These are phyloP conservation scores for Phytopythium litorale DNA, from an alignment of 352 stramenopile species.

Conservation along the genomic window DNA sequence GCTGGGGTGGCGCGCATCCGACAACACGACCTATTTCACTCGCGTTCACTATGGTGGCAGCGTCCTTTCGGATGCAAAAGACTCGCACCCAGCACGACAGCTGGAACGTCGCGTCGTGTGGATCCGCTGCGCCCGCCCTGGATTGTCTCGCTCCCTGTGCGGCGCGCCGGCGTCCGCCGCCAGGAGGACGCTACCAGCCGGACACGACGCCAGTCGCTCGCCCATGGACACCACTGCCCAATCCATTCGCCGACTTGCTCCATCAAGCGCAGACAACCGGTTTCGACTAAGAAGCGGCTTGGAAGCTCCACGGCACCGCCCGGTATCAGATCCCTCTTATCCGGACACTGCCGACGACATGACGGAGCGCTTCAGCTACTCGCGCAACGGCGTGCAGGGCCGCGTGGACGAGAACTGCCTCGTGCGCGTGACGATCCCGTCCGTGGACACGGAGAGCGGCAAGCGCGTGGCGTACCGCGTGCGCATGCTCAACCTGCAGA, in stretches of 20 bases:
- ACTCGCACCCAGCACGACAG: neutral
- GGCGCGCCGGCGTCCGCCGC: neutral
- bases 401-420: slow-evolving; percentile 66
- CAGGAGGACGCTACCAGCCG: neutral
- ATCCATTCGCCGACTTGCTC: neutral
- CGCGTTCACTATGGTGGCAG: neutral
- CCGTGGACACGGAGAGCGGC: slow-evolving; percentile 26
- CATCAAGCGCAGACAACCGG: neutral
- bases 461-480: slow-evolving; percentile 72
- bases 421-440: slow-evolving; percentile 62
- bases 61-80: neutral
- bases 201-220: neutral
- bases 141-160: neutral
- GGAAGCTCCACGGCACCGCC: too few relatives aligned
- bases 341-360: too few relatives aligned
- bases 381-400: slow-evolving; percentile 64
- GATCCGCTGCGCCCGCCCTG: neutral
- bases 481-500: slow-evolving; percentile 60
- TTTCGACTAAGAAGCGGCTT: neutral
- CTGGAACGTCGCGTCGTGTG: slow-evolving; percentile 5
- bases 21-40: neutral
- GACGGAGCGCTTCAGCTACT: slow-evolving; percentile 74
- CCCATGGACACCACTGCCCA: neutral
- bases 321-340: neutral
- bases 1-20: neutral